Evolutionary conservation across 2,329 filamentous ascomycete genomes (phyloP), one percentile per base, ranked within the genome.

Genomic region (Leptographium procerum): DNA sequence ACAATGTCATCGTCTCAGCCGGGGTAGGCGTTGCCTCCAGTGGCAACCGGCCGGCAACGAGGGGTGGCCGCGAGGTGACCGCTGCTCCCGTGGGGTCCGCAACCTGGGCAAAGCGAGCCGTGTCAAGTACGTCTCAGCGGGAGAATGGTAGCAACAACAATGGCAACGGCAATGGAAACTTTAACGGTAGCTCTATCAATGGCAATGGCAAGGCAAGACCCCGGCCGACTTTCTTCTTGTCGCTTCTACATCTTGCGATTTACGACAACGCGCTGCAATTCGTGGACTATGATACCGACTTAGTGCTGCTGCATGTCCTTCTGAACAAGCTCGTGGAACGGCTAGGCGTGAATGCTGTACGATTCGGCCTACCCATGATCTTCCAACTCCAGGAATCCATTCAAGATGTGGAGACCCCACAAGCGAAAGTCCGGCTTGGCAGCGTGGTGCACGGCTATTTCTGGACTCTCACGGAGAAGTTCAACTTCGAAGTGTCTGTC

Each of bases 381-480:
- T 84, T 95, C 69, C 83, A 87, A 52, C 78, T 97, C 1, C 91
- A 96, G 69, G 89, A 95, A 66, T 89, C 94, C 62, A 87, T 94
- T 34, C 78, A 83, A 58, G 80, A 82, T 9, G 76, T 85, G 3
- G 83, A 85, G 52, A 80, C 80, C 28, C 83, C 87, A 0, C 70
- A 83, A 48, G 81, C 86, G 33, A 94, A 92, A 68, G 82, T 95
- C 45, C 86, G 89, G 50, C 77, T 95, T 50, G 90, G 88, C 33
- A 91, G 88, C 67, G 75, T 97, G 59, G 89, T 92, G 55, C 89
- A 95, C 67, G 91, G 90, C 10, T 96, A 96, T 70, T 84, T 96
- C 60, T 92, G 88, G 86, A 81, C 83, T 0, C 69, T 96, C 61
- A 84, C 82, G 5, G 86, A 91, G 60, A 85, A 83, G 58, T 91